These are phyloP conservation scores for Botryotinia calthae DNA, from an alignment of 2,329 filamentous ascomycete species.

Conservation along the genomic window DNA sequence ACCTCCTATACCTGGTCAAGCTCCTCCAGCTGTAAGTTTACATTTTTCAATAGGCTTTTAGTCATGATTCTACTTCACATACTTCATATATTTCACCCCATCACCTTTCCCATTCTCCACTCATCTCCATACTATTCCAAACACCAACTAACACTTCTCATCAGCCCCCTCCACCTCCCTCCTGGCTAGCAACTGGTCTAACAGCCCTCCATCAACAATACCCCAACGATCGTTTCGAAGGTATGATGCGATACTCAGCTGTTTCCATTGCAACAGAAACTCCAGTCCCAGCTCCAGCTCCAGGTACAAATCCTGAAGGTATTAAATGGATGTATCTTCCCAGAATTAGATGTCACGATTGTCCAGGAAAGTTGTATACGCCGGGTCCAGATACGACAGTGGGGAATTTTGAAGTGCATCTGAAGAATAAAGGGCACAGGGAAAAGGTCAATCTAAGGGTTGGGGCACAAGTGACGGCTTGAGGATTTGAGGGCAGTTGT, in stretches of 20 bases:
- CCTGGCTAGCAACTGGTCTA: slow-evolving; percentile 79
- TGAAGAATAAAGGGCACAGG: slow-evolving; percentile 79
- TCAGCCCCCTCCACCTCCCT: slow-evolving; percentile 73
- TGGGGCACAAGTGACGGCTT: not conserved
- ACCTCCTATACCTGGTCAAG: slow-evolving; percentile 56
- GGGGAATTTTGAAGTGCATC: slow-evolving; percentile 88
- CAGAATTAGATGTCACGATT: slow-evolving; percentile 87
- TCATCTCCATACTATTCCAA: slow-evolving; percentile 8
- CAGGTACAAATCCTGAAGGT: slow-evolving; percentile 53
- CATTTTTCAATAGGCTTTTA: slow-evolving; percentile 28
- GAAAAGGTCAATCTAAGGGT: slow-evolving; percentile 58
- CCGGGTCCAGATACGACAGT: slow-evolving; percentile 82
- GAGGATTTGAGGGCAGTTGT: not conserved
- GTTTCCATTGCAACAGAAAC: slow-evolving; percentile 70
- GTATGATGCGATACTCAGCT: slow-evolving; percentile 84
- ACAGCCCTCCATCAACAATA: slow-evolving; percentile 67
- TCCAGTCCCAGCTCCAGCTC: slow-evolving; percentile 52
- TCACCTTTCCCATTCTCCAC: slow-evolving; percentile 28
- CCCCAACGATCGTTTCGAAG: slow-evolving; percentile 81
- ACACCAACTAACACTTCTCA: slow-evolving; percentile 27
- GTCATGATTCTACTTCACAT: slow-evolving; percentile 31
- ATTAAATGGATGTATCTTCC: slow-evolving; percentile 82
- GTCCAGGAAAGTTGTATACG: slow-evolving; percentile 90
- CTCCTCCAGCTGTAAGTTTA: slow-evolving; percentile 59
- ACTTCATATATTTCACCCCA: slow-evolving; percentile 21